Conservation (phyloP, 2,329 filamentous ascomycete species). For the Cladosporium phlei region DNA sequence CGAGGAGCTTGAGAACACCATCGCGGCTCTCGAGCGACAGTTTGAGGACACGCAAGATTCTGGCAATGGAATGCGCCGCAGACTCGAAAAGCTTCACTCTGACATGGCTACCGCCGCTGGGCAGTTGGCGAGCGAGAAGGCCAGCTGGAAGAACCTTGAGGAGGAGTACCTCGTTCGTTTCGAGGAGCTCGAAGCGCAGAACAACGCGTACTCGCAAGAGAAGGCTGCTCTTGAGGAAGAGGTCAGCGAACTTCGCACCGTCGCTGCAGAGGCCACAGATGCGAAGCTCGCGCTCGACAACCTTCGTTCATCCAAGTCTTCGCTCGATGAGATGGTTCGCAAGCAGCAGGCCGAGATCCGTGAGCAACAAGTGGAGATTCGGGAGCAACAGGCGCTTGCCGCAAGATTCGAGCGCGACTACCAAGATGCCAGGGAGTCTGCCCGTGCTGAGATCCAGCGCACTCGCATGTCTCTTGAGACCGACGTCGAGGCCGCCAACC, state of each 20-base stretch:
- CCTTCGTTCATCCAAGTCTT: constrained; percentile 22
- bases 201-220: constrained; percentile 42
- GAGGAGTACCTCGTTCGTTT: constrained; percentile 52
- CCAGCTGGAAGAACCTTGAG: constrained; percentile 66
- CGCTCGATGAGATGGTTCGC: constrained; percentile 47
- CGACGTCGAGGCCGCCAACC: constrained; percentile 77
- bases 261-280: constrained; percentile 62
- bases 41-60: constrained; percentile 70
- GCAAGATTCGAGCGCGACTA: constrained; percentile 74
- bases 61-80: constrained; percentile 59
- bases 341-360: constrained; percentile 59
- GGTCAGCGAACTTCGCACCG: constrained; percentile 40
- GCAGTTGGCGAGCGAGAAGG: constrained; percentile 78
- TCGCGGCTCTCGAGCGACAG: constrained; percentile 75
- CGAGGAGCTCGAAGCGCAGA: constrained; percentile 51
- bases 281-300: constrained; percentile 66
- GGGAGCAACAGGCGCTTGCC: constrained; percentile 65
- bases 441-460: constrained; percentile 73
- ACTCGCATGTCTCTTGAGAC: constrained; percentile 72
- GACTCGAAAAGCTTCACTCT: constrained; percentile 79
- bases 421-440: constrained; percentile 75
- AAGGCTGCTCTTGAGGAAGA: constrained; percentile 44
- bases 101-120: constrained; percentile 77
- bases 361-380: constrained; percentile 69
- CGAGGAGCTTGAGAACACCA: constrained; percentile 57